Conservation (phyloP, 129 eudicot species). For the Arctium lappa region DNA sequence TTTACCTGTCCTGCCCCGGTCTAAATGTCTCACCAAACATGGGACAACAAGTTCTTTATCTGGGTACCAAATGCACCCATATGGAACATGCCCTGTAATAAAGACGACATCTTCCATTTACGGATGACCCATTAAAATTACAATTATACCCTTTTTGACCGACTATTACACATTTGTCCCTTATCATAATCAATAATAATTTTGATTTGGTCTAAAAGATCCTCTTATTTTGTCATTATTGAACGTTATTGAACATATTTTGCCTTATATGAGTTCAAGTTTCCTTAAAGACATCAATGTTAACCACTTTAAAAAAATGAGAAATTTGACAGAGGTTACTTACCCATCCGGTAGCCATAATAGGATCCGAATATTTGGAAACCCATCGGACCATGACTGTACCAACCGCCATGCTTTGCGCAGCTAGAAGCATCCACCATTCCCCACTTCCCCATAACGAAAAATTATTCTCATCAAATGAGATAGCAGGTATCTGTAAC, state of each 20-base stretch:
- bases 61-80: too few species aligned
- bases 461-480: conserved; percentile 52
- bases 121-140: not conserved
- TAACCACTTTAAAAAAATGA: not conserved
- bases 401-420: conserved; percentile 99
- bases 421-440: conserved; percentile 99
- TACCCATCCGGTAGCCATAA: conserved; percentile 99
- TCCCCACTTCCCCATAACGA: conserved; percentile 99
- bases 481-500: conserved; percentile 72
- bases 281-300: not conserved
- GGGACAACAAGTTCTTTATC: too few species aligned
- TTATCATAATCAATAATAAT: too few species aligned
- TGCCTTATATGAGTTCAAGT: not conserved
- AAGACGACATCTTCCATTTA: too few species aligned
- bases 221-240: too few species aligned
- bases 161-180: not conserved
- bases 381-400: conserved; percentile 99
- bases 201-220: not conserved
- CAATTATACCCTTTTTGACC: not conserved
- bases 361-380: conserved; percentile 89
- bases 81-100: too few species aligned
- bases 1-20: not conserved
- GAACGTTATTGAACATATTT: not conserved
- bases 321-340: conserved; percentile 15
- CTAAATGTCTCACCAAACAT: not conserved